Base-by-base conservation (phyloP, 352 stramenopile species). In the Phytophthora hybrid region DNA sequence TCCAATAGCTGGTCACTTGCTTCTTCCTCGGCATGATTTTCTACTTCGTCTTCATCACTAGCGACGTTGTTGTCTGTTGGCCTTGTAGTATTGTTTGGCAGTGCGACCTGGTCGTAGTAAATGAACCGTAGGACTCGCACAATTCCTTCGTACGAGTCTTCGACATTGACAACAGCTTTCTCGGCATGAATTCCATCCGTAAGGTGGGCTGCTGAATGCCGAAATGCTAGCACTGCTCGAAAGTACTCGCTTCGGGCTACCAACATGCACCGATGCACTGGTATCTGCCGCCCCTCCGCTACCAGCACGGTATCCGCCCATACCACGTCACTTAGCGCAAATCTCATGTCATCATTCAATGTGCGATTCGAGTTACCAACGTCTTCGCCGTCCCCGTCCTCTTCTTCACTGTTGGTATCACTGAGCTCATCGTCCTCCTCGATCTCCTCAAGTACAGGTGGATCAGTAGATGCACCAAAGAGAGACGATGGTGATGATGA, bases 221-320 rank as follows among this genome's bases (percentile, higher is more conserved):
- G 68, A 19, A 90, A 90, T 18, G 77, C 74, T 3, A 93, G 58
- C 0, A 93, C 58, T 4, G 74, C 85, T 23, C 85, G 81, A 66
- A 95, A 94, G 66, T 92, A 93, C 21, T 87, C 82, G 49, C 88
- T 95, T 31, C 88, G 77, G 7, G 82, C 84, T 3, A 84, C 59
- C 14, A 95, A 59, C 54, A 95, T 80, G 63, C 87, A 94, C 0
- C 78, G 74, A 67, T 95, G 88, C 1, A 85, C 85, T 6, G 63
- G 62, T 46, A 95, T 88, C 19, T 41, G 47, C 1, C 64, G 63
- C 13, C 63, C 76, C 54, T 93, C 85, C 4, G 81, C 79, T 7
- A 90, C 29, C n/a, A 95, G 52, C 1, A 74, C 77, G 11, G 89
- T 59, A 47, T 95, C 88, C 1, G 85, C 74, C 74, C 73, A 95